Conservation (phyloP, 2,329 filamentous ascomycete species). For the Rhynchosporium secalis region DNA sequence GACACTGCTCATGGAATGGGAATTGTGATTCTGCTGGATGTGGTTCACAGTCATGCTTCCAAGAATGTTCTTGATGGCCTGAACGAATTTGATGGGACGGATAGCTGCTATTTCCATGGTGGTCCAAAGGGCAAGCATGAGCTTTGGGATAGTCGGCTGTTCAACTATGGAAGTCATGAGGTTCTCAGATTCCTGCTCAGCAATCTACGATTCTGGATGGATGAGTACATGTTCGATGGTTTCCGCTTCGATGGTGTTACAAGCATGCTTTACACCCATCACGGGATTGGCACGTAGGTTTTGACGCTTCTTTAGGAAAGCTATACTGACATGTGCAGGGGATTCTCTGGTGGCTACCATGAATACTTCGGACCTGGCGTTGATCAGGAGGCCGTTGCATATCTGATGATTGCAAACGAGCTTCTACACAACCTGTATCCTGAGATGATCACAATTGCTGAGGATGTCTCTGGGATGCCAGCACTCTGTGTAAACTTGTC, state of each 20-base stretch:
- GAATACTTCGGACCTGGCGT: slow-evolving; percentile 92
- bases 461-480: slow-evolving; percentile 98
- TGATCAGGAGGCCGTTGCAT: slow-evolving; percentile 91
- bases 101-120: slow-evolving; percentile 93
- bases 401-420: slow-evolving; percentile 95
- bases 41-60: slow-evolving; percentile 96
- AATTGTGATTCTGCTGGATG: slow-evolving; percentile 86
- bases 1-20: slow-evolving; percentile 93
- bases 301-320: not conserved
- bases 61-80: slow-evolving; percentile 96
- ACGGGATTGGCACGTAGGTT: slow-evolving; percentile 92
- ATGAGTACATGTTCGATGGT: slow-evolving; percentile 93
- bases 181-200: slow-evolving; percentile 94
- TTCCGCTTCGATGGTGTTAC: slow-evolving; percentile 98
- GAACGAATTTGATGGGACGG: slow-evolving; percentile 93
- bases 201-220: slow-evolving; percentile 98
- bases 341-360: slow-evolving; percentile 96
- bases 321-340: slow-evolving; percentile 51
- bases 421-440: slow-evolving; percentile 92
- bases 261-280: slow-evolving; percentile 95
- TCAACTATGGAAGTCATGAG: slow-evolving; percentile 96
- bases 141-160: slow-evolving; percentile 92
- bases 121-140: slow-evolving; percentile 85
- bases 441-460: slow-evolving; percentile 84
- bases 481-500: slow-evolving; percentile 86